Conservation (phyloP, 202 grass and related monocot species). For the Panicum virgatum region DNA sequence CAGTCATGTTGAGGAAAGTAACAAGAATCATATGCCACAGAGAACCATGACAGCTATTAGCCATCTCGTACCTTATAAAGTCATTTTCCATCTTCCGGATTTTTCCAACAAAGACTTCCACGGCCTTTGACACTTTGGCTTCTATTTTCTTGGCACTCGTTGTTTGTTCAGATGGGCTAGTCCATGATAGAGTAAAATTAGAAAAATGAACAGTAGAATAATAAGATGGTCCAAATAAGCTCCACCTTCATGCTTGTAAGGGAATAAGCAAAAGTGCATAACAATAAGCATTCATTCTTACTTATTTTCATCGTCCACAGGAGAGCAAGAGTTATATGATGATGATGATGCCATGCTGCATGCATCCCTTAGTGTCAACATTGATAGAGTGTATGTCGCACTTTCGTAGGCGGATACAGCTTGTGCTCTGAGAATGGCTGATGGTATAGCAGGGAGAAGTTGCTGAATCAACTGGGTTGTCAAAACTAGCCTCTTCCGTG, state of each 20-base stretch:
- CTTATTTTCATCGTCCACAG: conserved; percentile 62
- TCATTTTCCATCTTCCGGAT: conserved; percentile 77
- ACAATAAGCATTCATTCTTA: conserved; percentile 49
- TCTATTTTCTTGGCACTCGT: conserved; percentile 58
- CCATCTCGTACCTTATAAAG: conserved; percentile 64
- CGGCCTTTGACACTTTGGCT: conserved; percentile 59
- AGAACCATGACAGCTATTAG: not conserved
- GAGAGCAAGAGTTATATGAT: conserved; percentile 45
- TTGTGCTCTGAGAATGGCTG: conserved; percentile 74
- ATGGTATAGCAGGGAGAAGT: conserved; percentile 83
- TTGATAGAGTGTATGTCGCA: conserved; percentile 64
- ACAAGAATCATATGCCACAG: not conserved
- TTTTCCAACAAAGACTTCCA: conserved; percentile 84
- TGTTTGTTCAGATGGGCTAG: conserved; percentile 56
- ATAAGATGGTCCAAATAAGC: not conserved
- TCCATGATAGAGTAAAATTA: conserved; percentile 45
- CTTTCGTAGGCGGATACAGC: conserved; percentile 81
- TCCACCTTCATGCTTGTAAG: conserved; percentile 19
- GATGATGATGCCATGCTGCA: conserved; percentile 70
- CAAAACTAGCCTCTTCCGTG: conserved; percentile 67
- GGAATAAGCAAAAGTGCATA: conserved; percentile 22
- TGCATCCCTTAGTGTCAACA: conserved; percentile 73
- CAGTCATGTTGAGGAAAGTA: conserved; percentile 3
- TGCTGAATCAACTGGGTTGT: conserved; percentile 88
- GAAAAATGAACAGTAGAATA: conserved; percentile 24